Evolutionary conservation across 2,329 filamentous ascomycete genomes (phyloP).

Genomic region (Neonectria sp.): DNA sequence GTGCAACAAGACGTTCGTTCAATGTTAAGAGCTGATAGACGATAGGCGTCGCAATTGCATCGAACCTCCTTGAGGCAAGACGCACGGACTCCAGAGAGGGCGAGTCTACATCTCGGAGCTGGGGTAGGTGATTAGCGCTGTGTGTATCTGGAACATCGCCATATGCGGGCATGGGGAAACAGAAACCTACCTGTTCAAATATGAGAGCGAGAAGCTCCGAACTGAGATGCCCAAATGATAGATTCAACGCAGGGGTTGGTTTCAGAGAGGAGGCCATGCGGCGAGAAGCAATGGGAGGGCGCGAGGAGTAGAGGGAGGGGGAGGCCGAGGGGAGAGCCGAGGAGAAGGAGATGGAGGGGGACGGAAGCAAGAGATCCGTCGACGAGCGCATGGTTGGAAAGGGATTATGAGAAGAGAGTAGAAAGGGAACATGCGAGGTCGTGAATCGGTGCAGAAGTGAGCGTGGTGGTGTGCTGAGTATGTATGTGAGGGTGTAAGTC

Average conservation of each 20-base stretch:
- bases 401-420: conserved; percentile 10
- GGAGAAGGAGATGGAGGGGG: conserved; percentile 38
- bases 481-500: conserved; percentile 31
- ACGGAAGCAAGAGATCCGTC: conserved; percentile 41
- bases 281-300: conserved; percentile 26
- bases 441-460: conserved; percentile 10
- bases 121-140: conserved; percentile 31
- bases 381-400: conserved; percentile 41
- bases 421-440: conserved; percentile 20
- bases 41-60: conserved; percentile 60
- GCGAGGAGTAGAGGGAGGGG: conserved; percentile 28
- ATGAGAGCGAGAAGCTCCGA: conserved; percentile 61
- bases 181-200: conserved; percentile 56
- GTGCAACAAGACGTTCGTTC: conserved; percentile 55
- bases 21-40: conserved; percentile 57
- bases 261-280: conserved; percentile 42
- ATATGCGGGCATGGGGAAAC: background rate
- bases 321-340: conserved; percentile 33
- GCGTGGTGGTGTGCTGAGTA: conserved; percentile 22
- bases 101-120: conserved; percentile 58
- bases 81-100: conserved; percentile 53
- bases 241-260: conserved; percentile 18
- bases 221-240: conserved; percentile 53
- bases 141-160: conserved; percentile 1
- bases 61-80: conserved; percentile 57